Percentiles rank a stretch among this genome's conserved stretches.
Evolutionary conservation across 148 eudicot genomes (phyloP).

Genomic region (Chenopodium suecicum): DNA sequence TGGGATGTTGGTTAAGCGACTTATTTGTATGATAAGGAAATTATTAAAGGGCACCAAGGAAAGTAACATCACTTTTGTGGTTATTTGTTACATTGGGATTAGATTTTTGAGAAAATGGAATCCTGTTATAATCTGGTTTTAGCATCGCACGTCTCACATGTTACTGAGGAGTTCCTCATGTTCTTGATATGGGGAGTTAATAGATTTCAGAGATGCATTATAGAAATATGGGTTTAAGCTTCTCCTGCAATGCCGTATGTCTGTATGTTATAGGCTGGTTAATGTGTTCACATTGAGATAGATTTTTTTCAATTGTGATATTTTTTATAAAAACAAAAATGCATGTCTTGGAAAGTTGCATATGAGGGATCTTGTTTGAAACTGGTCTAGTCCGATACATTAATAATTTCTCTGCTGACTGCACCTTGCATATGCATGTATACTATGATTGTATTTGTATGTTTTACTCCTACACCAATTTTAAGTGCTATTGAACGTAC

Average conservation of each 20-base stretch:
- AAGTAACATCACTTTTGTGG: not conserved
- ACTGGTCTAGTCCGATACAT: not conserved
- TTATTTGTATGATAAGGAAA: not conserved
- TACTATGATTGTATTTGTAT: not conserved
- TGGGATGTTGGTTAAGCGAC: not conserved
- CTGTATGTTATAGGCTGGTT: not conserved
- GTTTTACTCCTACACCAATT: not conserved
- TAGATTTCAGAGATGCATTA: not conserved
- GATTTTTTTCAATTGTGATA: not conserved
- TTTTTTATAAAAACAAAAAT: not conserved
- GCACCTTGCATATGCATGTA: not conserved
- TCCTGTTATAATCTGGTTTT: not conserved
- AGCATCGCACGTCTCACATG: not conserved
- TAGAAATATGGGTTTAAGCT: not conserved
- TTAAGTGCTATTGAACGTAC: not conserved
- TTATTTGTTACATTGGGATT: not conserved
- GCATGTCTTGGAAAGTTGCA: not conserved
- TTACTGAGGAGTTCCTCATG: not conserved
- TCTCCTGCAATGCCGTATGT: not conserved
- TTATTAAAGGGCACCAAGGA: not conserved
- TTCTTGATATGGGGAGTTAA: not conserved
- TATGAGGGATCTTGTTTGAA: not conserved
- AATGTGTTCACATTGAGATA: not conserved
- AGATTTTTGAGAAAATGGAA: not conserved
- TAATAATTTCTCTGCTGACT: not conserved